These are phyloP conservation scores for Pholiota molesta DNA, from an alignment of 768 basidiomycete genomes.

Conservation along the genomic window DNA sequence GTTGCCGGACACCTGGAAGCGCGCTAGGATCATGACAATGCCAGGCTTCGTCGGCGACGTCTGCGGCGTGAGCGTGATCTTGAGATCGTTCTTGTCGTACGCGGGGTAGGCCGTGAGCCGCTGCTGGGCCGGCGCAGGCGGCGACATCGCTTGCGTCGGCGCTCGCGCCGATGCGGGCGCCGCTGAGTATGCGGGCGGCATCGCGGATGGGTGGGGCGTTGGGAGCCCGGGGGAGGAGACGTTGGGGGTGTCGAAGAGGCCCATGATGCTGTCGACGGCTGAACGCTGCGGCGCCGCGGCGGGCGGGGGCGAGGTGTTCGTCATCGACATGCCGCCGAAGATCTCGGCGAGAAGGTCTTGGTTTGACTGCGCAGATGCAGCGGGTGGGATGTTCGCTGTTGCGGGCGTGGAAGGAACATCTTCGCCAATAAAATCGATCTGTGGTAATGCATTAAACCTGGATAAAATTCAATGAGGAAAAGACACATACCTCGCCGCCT, in stretches of 20 bases:
- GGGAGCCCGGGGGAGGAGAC: constrained; percentile 37
- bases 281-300: constrained; percentile 52
- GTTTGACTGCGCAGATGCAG: constrained; percentile 55
- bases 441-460: constrained; percentile 16
- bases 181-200: constrained; percentile 22
- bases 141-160: constrained; percentile 31
- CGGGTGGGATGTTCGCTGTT: constrained; percentile 41
- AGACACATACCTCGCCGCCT: constrained; percentile 64
- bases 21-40: constrained; percentile 86
- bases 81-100: constrained; percentile 90
- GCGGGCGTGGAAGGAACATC: constrained; percentile 53
- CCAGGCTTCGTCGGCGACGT: constrained; percentile 82
- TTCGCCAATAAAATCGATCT: constrained; percentile 83
- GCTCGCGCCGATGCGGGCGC: constrained; percentile 25
- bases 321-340: constrained; percentile 64
- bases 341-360: constrained; percentile 93
- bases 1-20: constrained; percentile 73
- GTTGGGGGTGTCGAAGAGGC: constrained; percentile 70
- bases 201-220: constrained; percentile 21
- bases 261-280: constrained; percentile 88
- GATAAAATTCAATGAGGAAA: constrained; percentile 7
- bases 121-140: constrained; percentile 44
- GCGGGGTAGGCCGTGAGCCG: constrained; percentile 77
- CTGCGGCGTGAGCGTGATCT: constrained; percentile 89
- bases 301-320: constrained; percentile 40